Evolutionary conservation across 495 filamentous ascomycete genomes (phyloP), one percentile per base, ranked within the genome.

Genomic region (Penicillium lagena): DNA sequence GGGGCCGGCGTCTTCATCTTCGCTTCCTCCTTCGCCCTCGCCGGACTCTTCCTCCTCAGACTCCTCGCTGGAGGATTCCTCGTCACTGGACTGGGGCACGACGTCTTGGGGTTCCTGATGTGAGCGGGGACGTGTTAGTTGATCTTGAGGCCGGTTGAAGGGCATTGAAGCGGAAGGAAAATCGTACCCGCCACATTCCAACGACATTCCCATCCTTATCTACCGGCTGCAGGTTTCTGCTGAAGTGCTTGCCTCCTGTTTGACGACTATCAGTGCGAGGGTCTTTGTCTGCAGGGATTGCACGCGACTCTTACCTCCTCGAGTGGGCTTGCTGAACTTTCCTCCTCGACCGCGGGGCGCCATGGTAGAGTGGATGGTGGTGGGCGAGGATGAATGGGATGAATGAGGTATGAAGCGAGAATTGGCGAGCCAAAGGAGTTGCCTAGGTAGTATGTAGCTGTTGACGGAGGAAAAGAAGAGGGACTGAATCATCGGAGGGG

Each of bases 201-300:
- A 78, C 63, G 8, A 72, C 67, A 45, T 88, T 89, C 49, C 87
- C 90, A 62, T 96, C 86, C 40, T 83, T 84, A 54, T 94, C 89
- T 52, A 89, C 73, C 7, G 89, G 90, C 59, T 81, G 80, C 9
- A 96, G 80, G 60, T 96, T 84, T 33, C 85, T 82, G 48, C 90
- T 95, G 77, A 90, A 97, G 49, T 94, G 83, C 68, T 96, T 95
- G 53, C 91, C 93, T 43, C 90, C 91, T 95, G 43, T 36, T 27
- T 10, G 11, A 34, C 34, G 28, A 10, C 31, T 47, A 49, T 42
- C 35, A 36, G 33, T 36, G 28, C 13, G 29, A 39, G 28, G 13
- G 33, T 9, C 7, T 27, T 35, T 41, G n/a, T 31, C 14, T 35
- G 54, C 40, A 12, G 41, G 31, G 28, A 27, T 15, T 37, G 44